These are phyloP conservation scores for Berberis vulgaris DNA, from an alignment of 164 flowering plant genomes.

Conservation along the genomic window DNA sequence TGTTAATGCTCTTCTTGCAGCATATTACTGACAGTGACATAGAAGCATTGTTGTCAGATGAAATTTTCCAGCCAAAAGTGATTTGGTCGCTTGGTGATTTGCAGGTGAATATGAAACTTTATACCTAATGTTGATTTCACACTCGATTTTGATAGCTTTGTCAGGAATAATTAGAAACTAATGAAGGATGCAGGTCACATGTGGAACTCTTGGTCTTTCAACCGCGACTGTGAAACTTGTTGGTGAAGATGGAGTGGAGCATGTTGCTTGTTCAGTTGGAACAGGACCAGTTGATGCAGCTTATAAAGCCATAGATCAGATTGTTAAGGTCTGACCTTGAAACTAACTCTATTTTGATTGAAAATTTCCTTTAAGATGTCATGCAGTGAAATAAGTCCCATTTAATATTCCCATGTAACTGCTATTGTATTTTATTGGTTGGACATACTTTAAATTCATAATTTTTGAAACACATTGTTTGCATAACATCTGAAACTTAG, in stretches of 20 bases:
- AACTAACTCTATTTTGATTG: background rate
- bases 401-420: background rate
- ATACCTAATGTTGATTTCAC: background rate
- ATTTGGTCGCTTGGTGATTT: conserved; percentile 78
- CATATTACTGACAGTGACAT: conserved; percentile 78
- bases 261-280: conserved; percentile 79
- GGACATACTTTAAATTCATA: background rate
- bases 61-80: conserved; percentile 78
- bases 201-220: conserved; percentile 93
- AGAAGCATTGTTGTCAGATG: conserved; percentile 83
- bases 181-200: conserved; percentile 51
- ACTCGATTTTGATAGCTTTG: too few relatives aligned
- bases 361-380: background rate
- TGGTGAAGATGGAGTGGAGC: conserved; percentile 57
- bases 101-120: conserved; percentile 41
- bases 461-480: too few relatives aligned
- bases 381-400: too few relatives aligned
- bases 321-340: conserved; percentile 55
- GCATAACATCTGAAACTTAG: background rate
- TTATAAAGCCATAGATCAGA: conserved; percentile 83
- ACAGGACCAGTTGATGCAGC: conserved; percentile 97
- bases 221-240: conserved; percentile 81
- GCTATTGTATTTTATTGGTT: background rate
- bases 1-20: conserved; percentile 28
- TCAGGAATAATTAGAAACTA: background rate